These are phyloP conservation scores for Verticillium alfalfae DNA, from an alignment of 2,329 filamentous ascomycete species.

Conservation along the genomic window DNA sequence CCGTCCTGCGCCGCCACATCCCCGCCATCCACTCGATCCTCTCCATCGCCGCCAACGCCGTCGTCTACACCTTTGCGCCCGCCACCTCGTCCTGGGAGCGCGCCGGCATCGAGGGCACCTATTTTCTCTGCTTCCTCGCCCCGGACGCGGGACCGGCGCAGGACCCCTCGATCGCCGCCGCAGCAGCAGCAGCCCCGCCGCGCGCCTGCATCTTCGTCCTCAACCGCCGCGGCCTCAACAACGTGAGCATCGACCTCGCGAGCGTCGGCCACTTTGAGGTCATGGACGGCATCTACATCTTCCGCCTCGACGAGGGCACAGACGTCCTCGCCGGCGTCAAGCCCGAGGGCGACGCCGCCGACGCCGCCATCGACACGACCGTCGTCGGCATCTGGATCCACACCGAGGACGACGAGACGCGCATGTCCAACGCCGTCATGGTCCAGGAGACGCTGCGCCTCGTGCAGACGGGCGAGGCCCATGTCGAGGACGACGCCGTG, in stretches of 20 bases:
- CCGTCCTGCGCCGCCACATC: slow-evolving; percentile 76
- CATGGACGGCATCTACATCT: slow-evolving; percentile 47
- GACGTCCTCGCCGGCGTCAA: neutral
- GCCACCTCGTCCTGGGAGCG: slow-evolving; percentile 73
- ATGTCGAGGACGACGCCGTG: slow-evolving; percentile 4
- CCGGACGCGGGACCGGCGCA: slow-evolving; percentile 17
- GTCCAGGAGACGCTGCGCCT: slow-evolving; percentile 36
- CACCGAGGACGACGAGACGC: slow-evolving; percentile 39
- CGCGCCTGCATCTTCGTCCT: slow-evolving; percentile 63
- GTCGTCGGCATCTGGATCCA: slow-evolving; percentile 53
- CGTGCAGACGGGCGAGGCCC: slow-evolving; percentile 12
- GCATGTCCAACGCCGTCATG: slow-evolving; percentile 31
- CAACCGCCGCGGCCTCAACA: slow-evolving; percentile 66
- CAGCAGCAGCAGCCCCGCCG: slow-evolving; percentile 19
- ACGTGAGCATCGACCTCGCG: slow-evolving; percentile 62
- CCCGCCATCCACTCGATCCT: slow-evolving; percentile 68
- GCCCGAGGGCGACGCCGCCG: slow-evolving; percentile 7
- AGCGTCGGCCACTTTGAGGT: slow-evolving; percentile 60
- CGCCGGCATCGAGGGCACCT: slow-evolving; percentile 74
- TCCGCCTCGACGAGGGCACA: slow-evolving; percentile 31
- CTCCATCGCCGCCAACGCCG: slow-evolving; percentile 77
- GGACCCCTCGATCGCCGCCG: too few relatives aligned
- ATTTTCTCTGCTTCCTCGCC: slow-evolving; percentile 76
- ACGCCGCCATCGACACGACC: slow-evolving; percentile 14
- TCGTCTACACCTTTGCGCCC: slow-evolving; percentile 75